Percentiles rank a stretch among this genome's conserved stretches.
These are phyloP conservation scores for Coemansia sp. DNA, from an alignment of 192 early-diverging fungal genomes.

Conservation along the genomic window DNA sequence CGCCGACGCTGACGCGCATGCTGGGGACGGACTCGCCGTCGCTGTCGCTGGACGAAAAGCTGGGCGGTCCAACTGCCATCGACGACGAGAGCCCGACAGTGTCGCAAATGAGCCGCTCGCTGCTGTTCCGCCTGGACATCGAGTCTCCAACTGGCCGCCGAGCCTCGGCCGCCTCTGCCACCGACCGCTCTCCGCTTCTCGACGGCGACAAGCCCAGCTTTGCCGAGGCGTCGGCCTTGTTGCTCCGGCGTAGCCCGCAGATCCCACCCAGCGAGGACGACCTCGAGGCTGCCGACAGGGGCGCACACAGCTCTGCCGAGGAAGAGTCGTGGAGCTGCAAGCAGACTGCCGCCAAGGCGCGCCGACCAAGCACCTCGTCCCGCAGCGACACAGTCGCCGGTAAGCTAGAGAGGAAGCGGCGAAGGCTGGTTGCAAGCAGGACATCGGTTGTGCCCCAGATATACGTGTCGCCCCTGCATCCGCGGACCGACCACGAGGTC, in stretches of 20 bases:
- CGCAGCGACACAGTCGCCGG: conserved; percentile 4
- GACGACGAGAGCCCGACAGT: conserved; percentile 52
- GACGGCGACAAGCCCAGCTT: conserved; percentile 10
- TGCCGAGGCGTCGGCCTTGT: neutral
- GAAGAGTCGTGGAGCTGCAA: neutral
- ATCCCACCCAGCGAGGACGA: conserved; percentile 13
- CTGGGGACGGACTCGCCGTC: conserved; percentile 35
- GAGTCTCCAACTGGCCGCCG: conserved; percentile 40
- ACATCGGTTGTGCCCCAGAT: conserved; percentile 30
- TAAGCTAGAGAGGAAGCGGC: conserved; percentile 24
- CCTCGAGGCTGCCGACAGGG: neutral
- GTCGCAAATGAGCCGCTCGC: conserved; percentile 50
- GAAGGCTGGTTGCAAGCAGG: conserved; percentile 7
- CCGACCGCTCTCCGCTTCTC: conserved; percentile 17
- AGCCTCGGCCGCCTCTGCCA: neutral
- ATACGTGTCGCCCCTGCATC: conserved; percentile 34
- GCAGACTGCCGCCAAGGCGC: neutral
- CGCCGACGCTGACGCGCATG: conserved; percentile 43
- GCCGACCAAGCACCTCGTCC: conserved; percentile 16
- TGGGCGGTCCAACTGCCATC: conserved; percentile 15
- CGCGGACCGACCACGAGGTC: conserved; percentile 24
- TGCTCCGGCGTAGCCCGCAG: conserved; percentile 16
- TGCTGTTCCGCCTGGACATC: conserved; percentile 50
- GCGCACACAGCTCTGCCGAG: neutral
- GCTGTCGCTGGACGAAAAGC: conserved; percentile 39